A percentile compares a stretch with the other conserved stretches of the same genome.
These are phyloP conservation scores for Periglandula ipomoeae DNA, from an alignment of 2,329 filamentous ascomycete genomes.

Conservation along the genomic window DNA sequence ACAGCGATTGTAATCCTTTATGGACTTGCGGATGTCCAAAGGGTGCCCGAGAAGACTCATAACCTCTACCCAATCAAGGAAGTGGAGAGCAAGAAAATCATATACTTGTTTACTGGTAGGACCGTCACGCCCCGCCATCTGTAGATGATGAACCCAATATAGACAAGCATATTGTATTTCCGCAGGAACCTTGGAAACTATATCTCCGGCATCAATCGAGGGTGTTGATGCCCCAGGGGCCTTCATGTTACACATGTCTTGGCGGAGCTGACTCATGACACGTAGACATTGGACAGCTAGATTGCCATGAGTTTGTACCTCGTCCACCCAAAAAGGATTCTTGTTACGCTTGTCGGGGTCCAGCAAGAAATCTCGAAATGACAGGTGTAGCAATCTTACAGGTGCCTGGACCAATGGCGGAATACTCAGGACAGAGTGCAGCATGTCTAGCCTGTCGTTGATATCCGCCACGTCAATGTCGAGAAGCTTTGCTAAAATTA, in stretches of 20 bases:
- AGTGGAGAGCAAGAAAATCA: conserved; percentile 25
- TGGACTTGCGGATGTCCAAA: conserved; percentile 4
- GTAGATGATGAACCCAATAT: conserved; percentile 29
- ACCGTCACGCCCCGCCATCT: conserved; percentile 9
- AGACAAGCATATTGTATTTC: conserved; percentile 29
- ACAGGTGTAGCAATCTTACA: conserved; percentile 21
- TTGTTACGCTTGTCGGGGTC: conserved; percentile 16
- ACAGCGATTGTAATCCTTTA: background rate
- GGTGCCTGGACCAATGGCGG: conserved; percentile 12
- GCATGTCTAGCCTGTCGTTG: conserved; percentile 12
- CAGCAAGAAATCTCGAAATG: conserved; percentile 30
- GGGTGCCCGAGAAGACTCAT: conserved; percentile 22
- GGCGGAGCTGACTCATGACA: conserved; percentile 23
- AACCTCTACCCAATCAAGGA: conserved; percentile 34
- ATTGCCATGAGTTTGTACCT: conserved; percentile 19
- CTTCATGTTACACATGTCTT: conserved; percentile 26
- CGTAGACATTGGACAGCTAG: conserved; percentile 26
- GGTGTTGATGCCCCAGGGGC: conserved; percentile 16
- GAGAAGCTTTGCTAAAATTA: conserved; percentile 17
- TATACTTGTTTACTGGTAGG: conserved; percentile 20
- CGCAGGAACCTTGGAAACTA: conserved; percentile 17
- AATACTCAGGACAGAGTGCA: conserved; percentile 24
- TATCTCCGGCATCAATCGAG: conserved; percentile 13
- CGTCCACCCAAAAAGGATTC: conserved; percentile 19
- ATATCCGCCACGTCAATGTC: conserved; percentile 11